Conservation (phyloP, 2,329 filamentous ascomycete species). For the Penicillium sp. region DNA sequence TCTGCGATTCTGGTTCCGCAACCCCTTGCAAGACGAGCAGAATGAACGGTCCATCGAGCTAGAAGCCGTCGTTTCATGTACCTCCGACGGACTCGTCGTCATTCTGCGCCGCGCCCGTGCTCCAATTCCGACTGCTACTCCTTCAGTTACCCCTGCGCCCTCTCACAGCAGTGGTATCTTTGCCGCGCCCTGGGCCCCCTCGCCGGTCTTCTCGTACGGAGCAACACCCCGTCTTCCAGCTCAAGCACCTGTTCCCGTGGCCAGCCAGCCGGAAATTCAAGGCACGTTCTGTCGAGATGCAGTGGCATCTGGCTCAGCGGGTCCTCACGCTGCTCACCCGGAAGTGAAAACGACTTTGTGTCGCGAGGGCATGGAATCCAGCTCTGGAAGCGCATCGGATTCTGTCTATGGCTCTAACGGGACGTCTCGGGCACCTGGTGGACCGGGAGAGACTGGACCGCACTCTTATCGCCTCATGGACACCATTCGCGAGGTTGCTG, state of each 20-base stretch:
- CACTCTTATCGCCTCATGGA: constrained; percentile 69
- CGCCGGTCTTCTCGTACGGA: constrained; percentile 55
- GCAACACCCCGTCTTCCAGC: background rate
- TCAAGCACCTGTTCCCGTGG: background rate
- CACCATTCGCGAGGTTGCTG: constrained; percentile 78
- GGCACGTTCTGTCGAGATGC: background rate
- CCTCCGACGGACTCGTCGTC: constrained; percentile 83
- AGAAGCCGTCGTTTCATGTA: constrained; percentile 88
- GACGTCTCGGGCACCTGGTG: background rate
- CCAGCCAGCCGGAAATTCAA: background rate
- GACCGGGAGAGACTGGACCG: constrained; percentile 39
- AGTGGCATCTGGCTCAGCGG: constrained; percentile 12
- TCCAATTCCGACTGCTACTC: constrained; percentile 54
- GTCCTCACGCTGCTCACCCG: constrained; percentile 29
- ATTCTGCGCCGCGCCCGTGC: constrained; percentile 74
- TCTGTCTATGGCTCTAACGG: background rate
- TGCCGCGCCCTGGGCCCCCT: constrained; percentile 75
- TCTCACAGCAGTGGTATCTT: constrained; percentile 66
- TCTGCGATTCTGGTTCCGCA: constrained; percentile 79
- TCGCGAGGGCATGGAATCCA: constrained; percentile 45
- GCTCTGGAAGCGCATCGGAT: constrained; percentile 20
- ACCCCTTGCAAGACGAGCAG: constrained; percentile 61
- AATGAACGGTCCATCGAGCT: constrained; percentile 59
- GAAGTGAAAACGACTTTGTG: constrained; percentile 14
- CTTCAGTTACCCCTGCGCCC: constrained; percentile 40